Percentiles rank a stretch among this genome's conserved stretches.
Evolutionary conservation across 2,329 filamentous ascomycete species (phyloP).

Genomic region (Verticillium longisporum): DNA sequence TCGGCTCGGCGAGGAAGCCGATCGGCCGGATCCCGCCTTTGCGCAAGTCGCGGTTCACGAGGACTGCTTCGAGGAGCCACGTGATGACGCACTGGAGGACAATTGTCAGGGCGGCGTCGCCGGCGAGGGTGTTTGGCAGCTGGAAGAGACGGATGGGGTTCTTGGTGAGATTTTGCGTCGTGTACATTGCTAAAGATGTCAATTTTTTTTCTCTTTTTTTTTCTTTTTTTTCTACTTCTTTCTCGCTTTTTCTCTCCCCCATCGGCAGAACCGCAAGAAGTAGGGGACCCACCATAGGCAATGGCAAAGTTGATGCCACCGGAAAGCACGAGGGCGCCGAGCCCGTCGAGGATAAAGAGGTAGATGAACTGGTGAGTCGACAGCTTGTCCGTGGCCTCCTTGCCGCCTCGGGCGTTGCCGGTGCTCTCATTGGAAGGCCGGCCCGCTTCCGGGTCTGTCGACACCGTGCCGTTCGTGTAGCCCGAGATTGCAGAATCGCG

Average conservation of each 20-base stretch:
- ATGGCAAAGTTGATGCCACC: slow-evolving; percentile 46
- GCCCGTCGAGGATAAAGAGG: slow-evolving; percentile 38
- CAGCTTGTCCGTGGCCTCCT: slow-evolving; percentile 29
- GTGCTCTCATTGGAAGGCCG: neutral
- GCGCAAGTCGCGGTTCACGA: slow-evolving; percentile 41
- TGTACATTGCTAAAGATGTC: slow-evolving; percentile 36
- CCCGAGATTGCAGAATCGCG: neutral
- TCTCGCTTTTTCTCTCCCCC: too few relatives aligned
- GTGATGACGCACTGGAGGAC: slow-evolving; percentile 43
- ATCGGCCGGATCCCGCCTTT: slow-evolving; percentile 38
- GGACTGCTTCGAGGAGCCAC: slow-evolving; percentile 39
- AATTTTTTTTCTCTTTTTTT: neutral
- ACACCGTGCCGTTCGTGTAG: neutral
- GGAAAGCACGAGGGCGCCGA: slow-evolving; percentile 39
- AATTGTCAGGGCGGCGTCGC: slow-evolving; percentile 43
- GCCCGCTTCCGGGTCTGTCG: neutral
- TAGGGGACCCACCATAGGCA: slow-evolving; percentile 34
- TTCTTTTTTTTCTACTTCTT: too few relatives aligned
- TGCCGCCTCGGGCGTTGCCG: neutral
- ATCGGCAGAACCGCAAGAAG: too few relatives aligned
- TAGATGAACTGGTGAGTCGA: slow-evolving; percentile 40
- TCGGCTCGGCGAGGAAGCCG: slow-evolving; percentile 32
- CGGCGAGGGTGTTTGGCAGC: slow-evolving; percentile 43
- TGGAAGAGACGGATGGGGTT: slow-evolving; percentile 39
- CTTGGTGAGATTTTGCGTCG: slow-evolving; percentile 23